Evolutionary conservation across 331 rosid genomes (phyloP).

Genomic region (Cydonia oblonga): DNA sequence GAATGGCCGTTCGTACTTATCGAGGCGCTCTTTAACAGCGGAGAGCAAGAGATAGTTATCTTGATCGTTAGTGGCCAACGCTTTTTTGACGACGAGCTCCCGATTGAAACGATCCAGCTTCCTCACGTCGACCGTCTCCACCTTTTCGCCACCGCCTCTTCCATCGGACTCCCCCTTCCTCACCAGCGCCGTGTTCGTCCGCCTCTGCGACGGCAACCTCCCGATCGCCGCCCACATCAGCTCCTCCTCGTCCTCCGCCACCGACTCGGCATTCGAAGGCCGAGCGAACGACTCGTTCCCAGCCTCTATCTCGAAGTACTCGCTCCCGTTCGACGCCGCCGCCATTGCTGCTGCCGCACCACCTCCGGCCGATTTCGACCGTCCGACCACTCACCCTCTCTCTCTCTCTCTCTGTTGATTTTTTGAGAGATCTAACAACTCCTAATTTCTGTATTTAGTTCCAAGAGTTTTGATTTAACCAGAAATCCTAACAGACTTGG

Average conservation of each 20-base stretch:
- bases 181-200: constrained; percentile 40
- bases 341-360: constrained; percentile 31
- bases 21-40: constrained; percentile 61
- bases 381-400: background rate
- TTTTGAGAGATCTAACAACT: too few species aligned
- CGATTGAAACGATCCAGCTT: constrained; percentile 44
- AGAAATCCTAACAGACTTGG: background rate
- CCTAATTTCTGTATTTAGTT: too few species aligned
- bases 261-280: constrained; percentile 55
- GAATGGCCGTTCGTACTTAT: constrained; percentile 28
- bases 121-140: constrained; percentile 45
- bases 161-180: constrained; percentile 11
- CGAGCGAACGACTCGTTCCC: constrained; percentile 33
- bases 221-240: constrained; percentile 65
- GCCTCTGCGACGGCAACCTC: constrained; percentile 49
- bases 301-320: constrained; percentile 40
- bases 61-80: constrained; percentile 68
- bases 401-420: background rate
- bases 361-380: background rate
- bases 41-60: constrained; percentile 53
- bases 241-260: constrained; percentile 58
- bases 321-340: constrained; percentile 82
- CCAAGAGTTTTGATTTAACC: background rate
- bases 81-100: constrained; percentile 55
- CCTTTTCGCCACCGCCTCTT: background rate